Evolutionary conservation across 345 rosid species (phyloP), one percentile per base, ranked within the genome.

Genomic region (Lepidium africanum): DNA sequence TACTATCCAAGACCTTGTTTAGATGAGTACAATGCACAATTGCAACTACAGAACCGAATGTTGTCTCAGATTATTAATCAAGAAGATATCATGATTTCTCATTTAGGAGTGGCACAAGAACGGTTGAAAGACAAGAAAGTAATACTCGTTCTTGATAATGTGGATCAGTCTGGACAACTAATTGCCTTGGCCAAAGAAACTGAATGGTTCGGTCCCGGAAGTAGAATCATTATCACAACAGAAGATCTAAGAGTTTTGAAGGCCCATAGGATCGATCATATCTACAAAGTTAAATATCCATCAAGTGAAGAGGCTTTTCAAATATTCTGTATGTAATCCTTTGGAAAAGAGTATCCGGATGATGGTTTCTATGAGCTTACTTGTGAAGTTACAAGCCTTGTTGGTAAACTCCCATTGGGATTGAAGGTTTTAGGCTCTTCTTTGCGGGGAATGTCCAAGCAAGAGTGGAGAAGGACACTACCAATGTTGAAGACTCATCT

Each of bases 331-430:
- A 59, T 5, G 3, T 0, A 40, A 40, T 49, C 64, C 7, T 59
- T 59, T 40, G 49, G 64, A 1, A 0, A 57, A 4, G 17, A 55
- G 7, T 16, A 3, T 9, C 43, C 60, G 1, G 0, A 10, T 0
- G 9, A 16, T 5, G 42, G 42, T 5, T 55, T 55, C 9, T 6
- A 23, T 11, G 23, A 46, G 13, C 33, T 75, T 3, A 33, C 78
- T 2, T 4, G 27, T 1, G 27, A 9, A 5, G 56, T 65, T 9
- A 42, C 37, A 5, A 0, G 2, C 5, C 61, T 62, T 63, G 76
- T 61, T n/a, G 5, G 63, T 7, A 54, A 79, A 0, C 14, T 75
- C n/a, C 84, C 78, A 4, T 27, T 81, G 23, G 78, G 78, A 27
- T 65, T 81, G 9, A 69, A 61, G 40, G 63, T 76, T 30, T 3